phyloP scores from a whole-genome alignment of 805 yeast species.

The Candida nemodendra region DNA sequence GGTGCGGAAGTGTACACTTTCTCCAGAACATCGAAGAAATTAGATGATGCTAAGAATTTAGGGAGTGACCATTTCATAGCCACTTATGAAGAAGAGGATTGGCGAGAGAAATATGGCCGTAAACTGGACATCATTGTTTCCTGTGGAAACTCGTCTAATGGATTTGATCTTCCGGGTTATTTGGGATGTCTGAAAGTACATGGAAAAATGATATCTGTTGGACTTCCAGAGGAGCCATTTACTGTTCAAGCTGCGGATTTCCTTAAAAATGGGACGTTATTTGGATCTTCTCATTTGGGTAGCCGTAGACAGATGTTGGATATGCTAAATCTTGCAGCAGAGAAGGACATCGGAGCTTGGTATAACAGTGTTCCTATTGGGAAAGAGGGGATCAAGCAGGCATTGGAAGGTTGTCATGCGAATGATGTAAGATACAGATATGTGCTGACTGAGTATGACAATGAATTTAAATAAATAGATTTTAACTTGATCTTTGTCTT shows the following conservation, averaged over 20 bases:
- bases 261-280: constrained; percentile 43
- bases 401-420: constrained; percentile 50
- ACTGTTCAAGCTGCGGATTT: constrained; percentile 42
- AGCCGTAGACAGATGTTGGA: constrained; percentile 63
- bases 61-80: constrained; percentile 58
- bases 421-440: constrained; percentile 66
- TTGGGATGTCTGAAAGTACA: constrained; percentile 53
- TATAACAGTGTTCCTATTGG: constrained; percentile 56
- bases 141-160: constrained; percentile 51
- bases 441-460: constrained; percentile 55
- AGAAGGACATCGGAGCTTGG: constrained; percentile 60
- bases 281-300: constrained; percentile 62
- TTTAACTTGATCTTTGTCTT: too few species aligned
- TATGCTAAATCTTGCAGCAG: constrained; percentile 63
- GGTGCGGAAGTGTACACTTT: constrained; percentile 64
- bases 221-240: constrained; percentile 56
- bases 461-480: constrained; percentile 43
- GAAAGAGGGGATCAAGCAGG: constrained; percentile 52
- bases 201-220: constrained; percentile 62
- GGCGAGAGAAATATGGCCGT: constrained; percentile 30
- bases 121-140: constrained; percentile 52
- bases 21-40: constrained; percentile 50
- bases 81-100: constrained; percentile 39
- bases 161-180: constrained; percentile 48
- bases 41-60: constrained; percentile 48